Base-by-base conservation (phyloP, 495 filamentous ascomycete species). In the Hyphodiscus hymeniophilus region DNA sequence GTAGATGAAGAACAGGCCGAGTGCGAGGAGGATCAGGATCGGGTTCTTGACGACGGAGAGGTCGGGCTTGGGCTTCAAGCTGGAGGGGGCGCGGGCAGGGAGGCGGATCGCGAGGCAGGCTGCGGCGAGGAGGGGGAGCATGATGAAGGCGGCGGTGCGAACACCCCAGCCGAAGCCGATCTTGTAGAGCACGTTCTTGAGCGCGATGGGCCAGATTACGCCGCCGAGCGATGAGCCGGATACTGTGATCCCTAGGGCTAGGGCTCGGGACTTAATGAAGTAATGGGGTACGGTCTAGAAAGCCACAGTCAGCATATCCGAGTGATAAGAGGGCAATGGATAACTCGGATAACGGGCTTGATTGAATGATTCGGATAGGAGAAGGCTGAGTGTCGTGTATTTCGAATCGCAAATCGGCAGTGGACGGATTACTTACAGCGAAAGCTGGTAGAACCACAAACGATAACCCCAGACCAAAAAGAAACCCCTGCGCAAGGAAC, bases 141-240 rank as follows among this genome's bases (percentile, higher is more conserved):
- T 78, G 28, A 89, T 54, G 54, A 89, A 87, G 7, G 76, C 84
- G 24, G 72, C 64, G 31, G 72, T 73, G 7, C 85, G 77, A 62
- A 89, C 77, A 3, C 82, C 69, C 86, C 86, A 91, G 3, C 66
- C 65, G 47, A 85, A 90, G 3, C 82, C 85, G 35, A 85, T 69
- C 17, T 64, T 42, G 0, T 63, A 67, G 48, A 89, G 75, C 15
- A 89, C 60, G 12, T 71, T 66, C 10, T 73, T 57, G 30, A 87
- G 71, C 72, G 87, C 81, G 57, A 89, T 88, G 10, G 78, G 79
- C 39, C 82, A 71, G 12, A 86, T 69, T 26, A 85, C 72, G n/a
- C 82, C 83, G 4, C 82, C 81, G 5, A 87, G 60, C 10, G 76
- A 81, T 0, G 77, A 80, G 1, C 85, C 85, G 2, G 77, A 66